Evolutionary conservation across 2,329 filamentous ascomycete species (phyloP).

Genomic region (Neophaeococcomyces mojaviensis): DNA sequence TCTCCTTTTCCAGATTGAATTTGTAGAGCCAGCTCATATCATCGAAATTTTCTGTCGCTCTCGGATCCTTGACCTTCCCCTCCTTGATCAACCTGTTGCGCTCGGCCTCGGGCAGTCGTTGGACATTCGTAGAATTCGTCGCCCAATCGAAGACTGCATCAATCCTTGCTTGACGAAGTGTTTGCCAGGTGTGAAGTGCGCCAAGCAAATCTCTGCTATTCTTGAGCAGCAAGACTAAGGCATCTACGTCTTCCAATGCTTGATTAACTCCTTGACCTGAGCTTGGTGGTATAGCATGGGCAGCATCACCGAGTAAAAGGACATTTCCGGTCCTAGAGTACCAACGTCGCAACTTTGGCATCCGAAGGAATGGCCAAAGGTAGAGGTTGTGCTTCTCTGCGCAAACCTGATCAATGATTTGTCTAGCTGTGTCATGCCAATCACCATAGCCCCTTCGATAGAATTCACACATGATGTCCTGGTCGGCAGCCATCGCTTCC

Average conservation of each 20-base stretch:
- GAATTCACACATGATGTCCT: conserved; percentile 20
- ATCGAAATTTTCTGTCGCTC: conserved; percentile 26
- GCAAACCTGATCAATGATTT: conserved; percentile 27
- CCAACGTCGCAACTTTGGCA: conserved; percentile 43
- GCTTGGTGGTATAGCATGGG: conserved; percentile 48
- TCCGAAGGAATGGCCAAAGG: conserved; percentile 44
- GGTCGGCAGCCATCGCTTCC: conserved; percentile 27
- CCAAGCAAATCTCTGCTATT: conserved; percentile 31
- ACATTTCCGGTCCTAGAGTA: conserved; percentile 43
- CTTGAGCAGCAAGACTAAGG: conserved; percentile 37
- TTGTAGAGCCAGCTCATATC: conserved; percentile 39
- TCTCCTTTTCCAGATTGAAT: conserved; percentile 31
- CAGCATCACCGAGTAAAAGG: conserved; percentile 50
- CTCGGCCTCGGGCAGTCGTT: conserved; percentile 35
- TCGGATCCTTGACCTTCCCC: conserved; percentile 9
- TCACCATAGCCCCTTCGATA: conserved; percentile 11
- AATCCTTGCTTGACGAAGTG: conserved; percentile 42
- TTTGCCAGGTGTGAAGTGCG: conserved; percentile 40
- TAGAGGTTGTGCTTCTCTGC: conserved; percentile 19
- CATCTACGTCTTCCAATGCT: conserved; percentile 49
- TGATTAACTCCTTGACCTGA: conserved; percentile 50
- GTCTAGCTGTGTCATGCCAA: conserved; percentile 29
- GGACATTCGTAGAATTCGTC: conserved; percentile 42
- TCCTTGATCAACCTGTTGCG: conserved; percentile 12
- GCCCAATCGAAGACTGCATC: conserved; percentile 40